These are phyloP conservation scores for Fusarium sororula DNA, from an alignment of 2,329 filamentous ascomycete genomes.

Conservation along the genomic window DNA sequence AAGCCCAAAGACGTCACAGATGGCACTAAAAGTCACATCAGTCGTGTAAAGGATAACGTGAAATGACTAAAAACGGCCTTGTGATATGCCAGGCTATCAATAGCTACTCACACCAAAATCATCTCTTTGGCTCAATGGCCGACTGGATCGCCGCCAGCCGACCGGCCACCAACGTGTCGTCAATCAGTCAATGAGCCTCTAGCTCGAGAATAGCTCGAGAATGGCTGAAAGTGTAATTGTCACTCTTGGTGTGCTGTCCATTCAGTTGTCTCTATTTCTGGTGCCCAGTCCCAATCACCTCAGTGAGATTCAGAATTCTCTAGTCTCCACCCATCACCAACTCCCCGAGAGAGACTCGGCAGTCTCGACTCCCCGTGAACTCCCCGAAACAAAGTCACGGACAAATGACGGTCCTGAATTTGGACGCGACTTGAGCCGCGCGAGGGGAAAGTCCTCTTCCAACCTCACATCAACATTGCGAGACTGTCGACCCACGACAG, in stretches of 20 bases:
- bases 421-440: slow-evolving; percentile 2
- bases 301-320: neutral
- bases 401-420: slow-evolving; percentile 13
- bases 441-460: neutral
- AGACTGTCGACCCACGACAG: neutral
- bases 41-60: neutral
- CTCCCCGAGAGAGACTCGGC: slow-evolving; percentile 13
- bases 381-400: slow-evolving; percentile 21
- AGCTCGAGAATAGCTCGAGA: neutral
- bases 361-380: slow-evolving; percentile 18
- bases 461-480: slow-evolving; percentile 12
- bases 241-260: neutral
- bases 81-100: neutral
- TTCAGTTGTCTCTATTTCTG: neutral
- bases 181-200: neutral
- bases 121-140: neutral
- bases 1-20: neutral
- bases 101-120: neutral
- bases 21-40: neutral
- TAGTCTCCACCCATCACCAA: slow-evolving; percentile 7
- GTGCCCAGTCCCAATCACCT: neutral
- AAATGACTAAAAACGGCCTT: neutral
- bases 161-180: neutral
- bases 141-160: neutral
- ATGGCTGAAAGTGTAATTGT: neutral